Evolutionary conservation across 2,329 filamentous ascomycete genomes (phyloP), one percentile per base, ranked within the genome.

Genomic region (Chaetomium globosum): DNA sequence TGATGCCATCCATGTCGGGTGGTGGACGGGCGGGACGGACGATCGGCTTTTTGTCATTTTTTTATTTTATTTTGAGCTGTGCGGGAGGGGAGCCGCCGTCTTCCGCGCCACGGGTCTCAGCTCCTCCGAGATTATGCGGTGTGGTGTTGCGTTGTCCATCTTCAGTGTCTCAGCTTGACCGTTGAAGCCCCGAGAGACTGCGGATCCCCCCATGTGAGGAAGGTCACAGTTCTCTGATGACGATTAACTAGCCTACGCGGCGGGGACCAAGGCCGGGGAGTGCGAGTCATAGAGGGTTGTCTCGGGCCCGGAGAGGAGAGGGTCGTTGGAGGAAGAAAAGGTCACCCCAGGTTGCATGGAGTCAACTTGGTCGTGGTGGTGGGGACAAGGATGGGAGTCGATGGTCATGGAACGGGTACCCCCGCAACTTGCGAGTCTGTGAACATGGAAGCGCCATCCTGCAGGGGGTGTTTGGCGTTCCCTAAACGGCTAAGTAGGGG

Each of bases 401-500:
- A 48, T 59, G 61, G 21, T 48, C 54, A 48, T 43, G 39, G 39
- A 53, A 58, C 55, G 48, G 54, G 55, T 12, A n/a, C 54, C 23
- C 52, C 36, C 39, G 51, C 23, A 43, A 4, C 6, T 43, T 9
- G 33, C n/a, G 19, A 51, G 6, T 26, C 36, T 31, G 9, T 28
- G 21, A 60, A 28, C 16, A 23, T 23, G 49, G 33, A 46, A 54
- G 33, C 23, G 46, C 30, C 21, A 39, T 52, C 13, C 31, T 54
- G 36, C 59, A 61, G 59, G 51, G 49, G 51, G 26, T 31, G 39
- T 59, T 39, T 60, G n/a, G 31, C 48, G 58, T 60, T 60, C 16
- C 13, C 9, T 13, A 36, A 59, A 51, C 43, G 46, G 57, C n/a
- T 26, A 33, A 49, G 57, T 16, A 30, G 16, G 28, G 26, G 51